A percentile compares a stretch with the other conserved stretches of the same genome.
phyloP scores from a whole-genome alignment of 2,329 filamentous ascomycete genomes.

The Ophiostoma sp. region DNA sequence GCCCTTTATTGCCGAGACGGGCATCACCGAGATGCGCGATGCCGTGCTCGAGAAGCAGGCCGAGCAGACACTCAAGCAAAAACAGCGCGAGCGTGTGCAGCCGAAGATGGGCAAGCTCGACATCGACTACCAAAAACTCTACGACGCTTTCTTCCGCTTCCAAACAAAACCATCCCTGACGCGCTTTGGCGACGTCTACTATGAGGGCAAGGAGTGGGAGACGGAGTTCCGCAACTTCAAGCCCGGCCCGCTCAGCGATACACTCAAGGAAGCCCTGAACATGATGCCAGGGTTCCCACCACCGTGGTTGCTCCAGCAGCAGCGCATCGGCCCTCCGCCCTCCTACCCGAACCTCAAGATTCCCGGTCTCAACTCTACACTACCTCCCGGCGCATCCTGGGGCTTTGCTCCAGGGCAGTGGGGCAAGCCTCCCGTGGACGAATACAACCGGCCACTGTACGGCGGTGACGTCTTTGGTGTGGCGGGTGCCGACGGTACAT shows the following conservation, averaged over 20 bases:
- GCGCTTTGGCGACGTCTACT: constrained; percentile 97
- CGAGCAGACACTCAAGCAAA: constrained; percentile 87
- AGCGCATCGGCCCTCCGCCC: constrained; percentile 87
- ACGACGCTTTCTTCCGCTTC: constrained; percentile 97
- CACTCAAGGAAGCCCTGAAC: constrained; percentile 86
- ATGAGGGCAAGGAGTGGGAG: constrained; percentile 97
- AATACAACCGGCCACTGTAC: constrained; percentile 86
- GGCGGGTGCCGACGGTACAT: constrained; percentile 42
- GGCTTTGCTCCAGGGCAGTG: constrained; percentile 94
- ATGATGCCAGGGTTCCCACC: constrained; percentile 92
- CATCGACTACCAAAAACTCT: constrained; percentile 97
- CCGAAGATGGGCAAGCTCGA: constrained; percentile 97
- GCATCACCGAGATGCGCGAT: constrained; percentile 97
- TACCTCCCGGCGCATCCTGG: constrained; percentile 86
- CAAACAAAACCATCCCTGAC: constrained; percentile 95
- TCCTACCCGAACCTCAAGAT: constrained; percentile 96
- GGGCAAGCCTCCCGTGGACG: constrained; percentile 93
- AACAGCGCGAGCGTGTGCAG: constrained; percentile 88
- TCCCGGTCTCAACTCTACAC: constrained; percentile 88
- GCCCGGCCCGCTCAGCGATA: constrained; percentile 85
- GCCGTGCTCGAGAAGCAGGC: constrained; percentile 95
- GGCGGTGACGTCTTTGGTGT: constrained; percentile 95
- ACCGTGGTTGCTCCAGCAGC: constrained; percentile 96
- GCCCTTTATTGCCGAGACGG: constrained; percentile 96
- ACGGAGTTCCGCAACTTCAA: constrained; percentile 89